Evolutionary conservation across 768 basidiomycete genomes (phyloP).

Genomic region (Rhizopogon vinicolor): DNA sequence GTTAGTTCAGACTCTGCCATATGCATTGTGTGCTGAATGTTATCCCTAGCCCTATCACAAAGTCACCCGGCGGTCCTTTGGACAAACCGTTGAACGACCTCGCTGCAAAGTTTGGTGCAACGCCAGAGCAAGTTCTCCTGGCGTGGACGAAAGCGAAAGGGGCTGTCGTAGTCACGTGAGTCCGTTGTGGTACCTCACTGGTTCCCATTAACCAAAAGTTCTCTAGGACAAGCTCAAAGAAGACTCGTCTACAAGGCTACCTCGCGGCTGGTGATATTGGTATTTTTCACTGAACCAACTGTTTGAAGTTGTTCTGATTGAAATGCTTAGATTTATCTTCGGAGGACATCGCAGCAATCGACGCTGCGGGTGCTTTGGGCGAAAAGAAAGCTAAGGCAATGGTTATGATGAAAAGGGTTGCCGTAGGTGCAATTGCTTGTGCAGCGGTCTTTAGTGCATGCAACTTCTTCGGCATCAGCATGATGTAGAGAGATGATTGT

Average conservation of each 20-base stretch:
- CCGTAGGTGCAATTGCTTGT: not conserved
- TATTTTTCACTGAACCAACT: conserved; percentile 19
- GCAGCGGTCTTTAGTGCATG: not conserved
- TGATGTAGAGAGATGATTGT: too few relatives aligned
- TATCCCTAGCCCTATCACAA: too few relatives aligned
- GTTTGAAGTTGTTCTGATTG: not conserved
- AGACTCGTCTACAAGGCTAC: conserved; percentile 62
- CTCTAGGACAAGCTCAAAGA: conserved; percentile 60
- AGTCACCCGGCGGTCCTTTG: too few relatives aligned
- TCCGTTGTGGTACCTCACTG: not conserved
- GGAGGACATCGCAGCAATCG: conserved; percentile 48
- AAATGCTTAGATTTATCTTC: conserved; percentile 28
- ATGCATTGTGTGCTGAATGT: too few relatives aligned
- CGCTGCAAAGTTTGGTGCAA: conserved; percentile 25
- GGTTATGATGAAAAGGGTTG: not conserved
- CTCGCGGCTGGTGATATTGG: conserved; percentile 62
- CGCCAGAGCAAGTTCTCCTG: conserved; percentile 25
- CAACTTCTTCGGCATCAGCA: not conserved
- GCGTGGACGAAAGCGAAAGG: conserved; percentile 49
- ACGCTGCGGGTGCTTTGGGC: conserved; percentile 41
- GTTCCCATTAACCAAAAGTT: not conserved
- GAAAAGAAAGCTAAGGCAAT: not conserved
- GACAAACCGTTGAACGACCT: conserved; percentile 13
- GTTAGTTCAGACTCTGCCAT: conserved; percentile 23
- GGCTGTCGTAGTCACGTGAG: conserved; percentile 46